Conservation (phyloP, 2,329 filamentous ascomycete species). For the Claviceps sp. region DNA sequence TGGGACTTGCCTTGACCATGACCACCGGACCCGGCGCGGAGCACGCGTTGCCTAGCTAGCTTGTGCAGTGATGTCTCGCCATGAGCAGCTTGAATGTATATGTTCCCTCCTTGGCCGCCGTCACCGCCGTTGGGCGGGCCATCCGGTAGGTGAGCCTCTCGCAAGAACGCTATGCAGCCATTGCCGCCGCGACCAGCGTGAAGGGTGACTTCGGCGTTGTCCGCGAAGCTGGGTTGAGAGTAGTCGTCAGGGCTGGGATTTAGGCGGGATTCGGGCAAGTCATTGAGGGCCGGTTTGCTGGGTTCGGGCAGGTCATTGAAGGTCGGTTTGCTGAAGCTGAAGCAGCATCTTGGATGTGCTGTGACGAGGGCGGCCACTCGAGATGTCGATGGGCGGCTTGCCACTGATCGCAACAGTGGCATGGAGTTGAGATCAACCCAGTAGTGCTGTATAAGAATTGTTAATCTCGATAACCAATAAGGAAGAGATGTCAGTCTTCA, state of each 20-base stretch:
- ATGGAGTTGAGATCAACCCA: conserved; percentile 1
- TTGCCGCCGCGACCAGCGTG: conserved; percentile 73
- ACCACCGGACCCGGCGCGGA: conserved; percentile 63
- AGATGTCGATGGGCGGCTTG: conserved; percentile 3
- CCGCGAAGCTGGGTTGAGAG: conserved; percentile 67
- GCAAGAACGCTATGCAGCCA: conserved; percentile 86
- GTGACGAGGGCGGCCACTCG: not conserved
- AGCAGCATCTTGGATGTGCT: conserved; percentile 1
- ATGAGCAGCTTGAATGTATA: conserved; percentile 87
- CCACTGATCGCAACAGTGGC: conserved; percentile 4
- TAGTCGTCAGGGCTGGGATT: conserved; percentile 80
- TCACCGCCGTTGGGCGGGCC: conserved; percentile 92
- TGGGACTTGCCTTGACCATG: conserved; percentile 63
- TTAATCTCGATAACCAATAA: not conserved
- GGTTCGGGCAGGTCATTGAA: conserved; percentile 19
- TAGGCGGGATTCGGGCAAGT: conserved; percentile 43
- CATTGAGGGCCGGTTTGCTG: conserved; percentile 13
- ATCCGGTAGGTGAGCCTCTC: conserved; percentile 78
- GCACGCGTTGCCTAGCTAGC: conserved; percentile 60
- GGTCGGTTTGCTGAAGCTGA: conserved; percentile 14
- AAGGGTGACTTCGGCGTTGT: conserved; percentile 67
- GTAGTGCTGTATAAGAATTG: not conserved
- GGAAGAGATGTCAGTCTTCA: not conserved
- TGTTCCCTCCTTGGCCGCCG: conserved; percentile 77
- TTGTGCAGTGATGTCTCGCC: conserved; percentile 92